Evolutionary conservation across 306 rosid species (phyloP).

Genomic region (Delonix regia): DNA sequence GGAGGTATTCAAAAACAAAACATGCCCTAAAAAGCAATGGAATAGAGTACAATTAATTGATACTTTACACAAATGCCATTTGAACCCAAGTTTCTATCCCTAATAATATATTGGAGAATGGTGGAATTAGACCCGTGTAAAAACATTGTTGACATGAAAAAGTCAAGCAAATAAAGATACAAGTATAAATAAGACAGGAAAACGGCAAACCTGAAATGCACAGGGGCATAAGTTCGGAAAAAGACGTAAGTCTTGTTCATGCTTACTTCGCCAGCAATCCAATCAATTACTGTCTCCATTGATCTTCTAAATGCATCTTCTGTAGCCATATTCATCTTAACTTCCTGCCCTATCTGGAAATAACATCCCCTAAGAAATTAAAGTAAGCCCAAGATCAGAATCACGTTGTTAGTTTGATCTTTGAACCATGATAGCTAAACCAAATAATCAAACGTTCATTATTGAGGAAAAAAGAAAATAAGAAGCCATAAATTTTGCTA

Average conservation of each 20-base stretch:
- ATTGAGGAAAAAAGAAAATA: conserved; percentile 6
- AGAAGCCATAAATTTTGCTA: conserved; percentile 2
- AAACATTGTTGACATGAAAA: conserved; percentile 25
- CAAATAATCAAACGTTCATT: conserved; percentile 15
- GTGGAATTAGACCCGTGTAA: not conserved
- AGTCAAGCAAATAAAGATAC: conserved; percentile 28
- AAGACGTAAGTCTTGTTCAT: conserved; percentile 69
- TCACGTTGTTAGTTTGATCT: conserved; percentile 6
- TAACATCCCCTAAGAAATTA: conserved; percentile 72
- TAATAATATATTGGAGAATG: not conserved
- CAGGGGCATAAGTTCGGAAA: conserved; percentile 86
- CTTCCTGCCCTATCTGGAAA: conserved; percentile 73
- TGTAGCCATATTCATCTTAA: conserved; percentile 74
- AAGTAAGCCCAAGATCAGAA: conserved; percentile 40
- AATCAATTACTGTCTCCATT: conserved; percentile 60
- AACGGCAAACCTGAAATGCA: conserved; percentile 85
- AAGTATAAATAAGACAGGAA: conserved; percentile 1
- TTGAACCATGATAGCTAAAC: not conserved
- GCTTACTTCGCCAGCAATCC: conserved; percentile 70
- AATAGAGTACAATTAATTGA: not conserved
- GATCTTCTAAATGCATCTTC: conserved; percentile 72
- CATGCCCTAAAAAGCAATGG: conserved; percentile 2
- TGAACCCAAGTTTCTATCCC: not conserved
- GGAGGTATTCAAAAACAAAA: not conserved
- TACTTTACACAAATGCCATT: not conserved